phyloP scores from a whole-genome alignment of 2,329 filamentous ascomycete species.

The Ophiosphaerella herpotricha region DNA sequence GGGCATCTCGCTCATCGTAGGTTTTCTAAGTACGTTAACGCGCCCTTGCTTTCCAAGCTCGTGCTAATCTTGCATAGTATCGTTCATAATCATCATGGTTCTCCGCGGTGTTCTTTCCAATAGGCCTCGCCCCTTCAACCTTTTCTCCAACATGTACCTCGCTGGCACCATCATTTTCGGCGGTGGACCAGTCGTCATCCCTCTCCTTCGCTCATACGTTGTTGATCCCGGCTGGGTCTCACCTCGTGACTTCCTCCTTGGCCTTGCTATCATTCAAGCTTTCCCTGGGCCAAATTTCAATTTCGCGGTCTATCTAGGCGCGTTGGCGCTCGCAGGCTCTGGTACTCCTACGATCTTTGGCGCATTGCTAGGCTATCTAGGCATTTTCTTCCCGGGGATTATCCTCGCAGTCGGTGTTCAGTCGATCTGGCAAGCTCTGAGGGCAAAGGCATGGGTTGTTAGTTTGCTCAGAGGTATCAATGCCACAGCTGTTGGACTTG shows the following conservation, averaged over 20 bases:
- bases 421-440: slow-evolving; percentile 45
- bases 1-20: slow-evolving; percentile 44
- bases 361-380: slow-evolving; percentile 45
- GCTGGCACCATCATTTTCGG: slow-evolving; percentile 66
- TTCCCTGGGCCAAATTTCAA: slow-evolving; percentile 69
- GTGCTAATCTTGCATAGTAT: slow-evolving; percentile 40
- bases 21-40: slow-evolving; percentile 47
- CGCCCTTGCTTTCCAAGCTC: too few relatives aligned
- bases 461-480: slow-evolving; percentile 48
- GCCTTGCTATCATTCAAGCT: slow-evolving; percentile 71
- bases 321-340: slow-evolving; percentile 40
- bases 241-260: slow-evolving; percentile 72
- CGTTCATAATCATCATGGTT: slow-evolving; percentile 63
- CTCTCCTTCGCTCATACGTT: slow-evolving; percentile 52
- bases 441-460: slow-evolving; percentile 41
- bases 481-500: slow-evolving; percentile 49
- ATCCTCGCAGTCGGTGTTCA: slow-evolving; percentile 44
- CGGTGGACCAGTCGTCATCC: slow-evolving; percentile 53
- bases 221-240: slow-evolving; percentile 73
- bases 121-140: slow-evolving; percentile 57
- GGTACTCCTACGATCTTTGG: slow-evolving; percentile 36
- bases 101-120: slow-evolving; percentile 46
- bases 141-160: slow-evolving; percentile 75
- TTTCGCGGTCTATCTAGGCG: slow-evolving; percentile 52
- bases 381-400: slow-evolving; percentile 49